Conservation (phyloP, 441 rosid species). For the Arabidopsis hybrid region DNA sequence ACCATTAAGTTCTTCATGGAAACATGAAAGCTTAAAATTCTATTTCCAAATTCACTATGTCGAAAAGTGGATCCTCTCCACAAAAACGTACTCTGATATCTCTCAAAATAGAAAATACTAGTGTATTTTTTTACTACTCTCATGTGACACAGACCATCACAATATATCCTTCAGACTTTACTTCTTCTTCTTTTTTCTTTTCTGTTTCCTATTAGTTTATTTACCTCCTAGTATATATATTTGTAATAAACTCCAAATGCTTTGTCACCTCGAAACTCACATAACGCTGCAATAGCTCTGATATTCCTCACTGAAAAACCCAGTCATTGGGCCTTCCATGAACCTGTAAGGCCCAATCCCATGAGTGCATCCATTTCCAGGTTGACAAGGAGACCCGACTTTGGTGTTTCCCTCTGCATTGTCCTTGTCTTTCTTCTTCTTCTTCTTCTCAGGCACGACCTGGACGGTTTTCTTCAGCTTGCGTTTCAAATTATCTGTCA, state of each 20-base stretch:
- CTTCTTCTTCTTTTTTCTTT: background rate
- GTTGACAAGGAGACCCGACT: slow-evolving; percentile 28
- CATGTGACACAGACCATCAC: background rate
- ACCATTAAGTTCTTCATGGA: background rate
- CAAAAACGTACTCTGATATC: background rate
- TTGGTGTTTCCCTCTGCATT: slow-evolving; percentile 32
- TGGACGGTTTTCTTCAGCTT: slow-evolving; percentile 65
- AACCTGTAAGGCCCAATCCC: slow-evolving; percentile 16
- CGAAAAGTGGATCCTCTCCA: background rate
- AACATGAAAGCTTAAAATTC: no score
- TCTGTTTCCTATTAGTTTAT: slow-evolving; percentile 1
- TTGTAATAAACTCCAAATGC: background rate
- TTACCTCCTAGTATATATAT: slow-evolving; percentile 1
- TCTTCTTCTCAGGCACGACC: slow-evolving; percentile 78
- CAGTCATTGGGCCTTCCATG: slow-evolving; percentile 23
- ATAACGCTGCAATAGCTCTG: slow-evolving; percentile 20
- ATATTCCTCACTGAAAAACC: slow-evolving; percentile 26
- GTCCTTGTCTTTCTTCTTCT: slow-evolving; percentile 50
- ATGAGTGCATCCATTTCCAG: background rate
- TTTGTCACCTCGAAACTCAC: slow-evolving; percentile 27
- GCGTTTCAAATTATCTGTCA: slow-evolving; percentile 58
- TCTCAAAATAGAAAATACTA: background rate
- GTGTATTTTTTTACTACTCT: background rate
- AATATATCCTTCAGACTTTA: background rate
- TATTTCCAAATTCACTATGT: background rate